Conservation (phyloP, 345 rosid species). For the Kandelia obovata region DNA sequence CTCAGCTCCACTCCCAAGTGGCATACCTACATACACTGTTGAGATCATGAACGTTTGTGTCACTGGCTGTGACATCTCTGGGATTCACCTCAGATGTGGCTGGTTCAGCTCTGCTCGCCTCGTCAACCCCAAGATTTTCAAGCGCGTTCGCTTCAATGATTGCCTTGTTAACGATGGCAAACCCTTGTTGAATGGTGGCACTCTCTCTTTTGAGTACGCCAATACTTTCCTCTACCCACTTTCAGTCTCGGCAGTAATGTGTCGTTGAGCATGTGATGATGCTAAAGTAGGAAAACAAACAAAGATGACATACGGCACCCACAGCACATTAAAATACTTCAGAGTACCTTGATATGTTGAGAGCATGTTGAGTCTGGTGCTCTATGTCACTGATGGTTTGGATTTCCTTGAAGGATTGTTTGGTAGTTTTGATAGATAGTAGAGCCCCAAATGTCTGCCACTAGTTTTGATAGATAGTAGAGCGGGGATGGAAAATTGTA, state of each 20-base stretch:
- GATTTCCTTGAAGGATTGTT: background rate
- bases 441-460: background rate
- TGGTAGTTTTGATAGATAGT: background rate
- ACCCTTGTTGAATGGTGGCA: constrained; percentile 54
- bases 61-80: constrained; percentile 65
- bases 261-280: constrained; percentile 24
- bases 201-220: constrained; percentile 68
- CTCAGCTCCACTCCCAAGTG: constrained; percentile 59
- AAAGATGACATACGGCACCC: background rate
- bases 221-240: constrained; percentile 73
- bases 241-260: constrained; percentile 57
- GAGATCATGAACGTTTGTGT: constrained; percentile 65
- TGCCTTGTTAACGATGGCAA: constrained; percentile 84
- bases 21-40: constrained; percentile 76
- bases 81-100: constrained; percentile 72
- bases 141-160: constrained; percentile 73
- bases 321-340: background rate
- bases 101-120: constrained; percentile 86
- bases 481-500: background rate
- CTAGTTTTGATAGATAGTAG: background rate
- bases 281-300: background rate
- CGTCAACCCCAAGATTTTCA: constrained; percentile 76
- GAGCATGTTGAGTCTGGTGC: background rate
- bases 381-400: background rate
- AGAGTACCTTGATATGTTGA: too few relatives aligned